phyloP scores from a whole-genome alignment of 208 protist species.

The Angomonas desouzai region DNA sequence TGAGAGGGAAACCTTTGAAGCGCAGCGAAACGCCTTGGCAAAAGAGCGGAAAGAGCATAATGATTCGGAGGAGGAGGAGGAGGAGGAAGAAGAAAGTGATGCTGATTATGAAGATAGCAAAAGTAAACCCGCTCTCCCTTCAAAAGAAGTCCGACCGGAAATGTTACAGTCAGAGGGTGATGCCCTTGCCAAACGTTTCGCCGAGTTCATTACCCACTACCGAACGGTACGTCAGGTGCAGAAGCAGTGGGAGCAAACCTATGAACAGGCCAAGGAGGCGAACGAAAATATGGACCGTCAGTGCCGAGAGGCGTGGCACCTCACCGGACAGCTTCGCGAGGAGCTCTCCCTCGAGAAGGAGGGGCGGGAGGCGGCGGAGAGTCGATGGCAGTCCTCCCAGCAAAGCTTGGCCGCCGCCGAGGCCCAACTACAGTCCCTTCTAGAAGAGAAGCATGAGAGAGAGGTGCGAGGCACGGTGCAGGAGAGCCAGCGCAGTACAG shows the following conservation, averaged over 20 bases:
- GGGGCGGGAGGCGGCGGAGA: constrained; percentile 38
- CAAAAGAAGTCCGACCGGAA: not conserved
- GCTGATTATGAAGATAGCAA: not conserved
- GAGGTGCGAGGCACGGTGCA: constrained; percentile 34
- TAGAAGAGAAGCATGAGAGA: constrained; percentile 24
- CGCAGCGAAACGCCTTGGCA: not conserved
- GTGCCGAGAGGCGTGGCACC: constrained; percentile 53
- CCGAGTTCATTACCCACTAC: not conserved
- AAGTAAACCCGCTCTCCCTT: not conserved
- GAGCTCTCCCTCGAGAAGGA: constrained; percentile 42
- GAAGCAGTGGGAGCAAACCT: constrained; percentile 79
- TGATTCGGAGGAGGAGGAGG: constrained; percentile 4
- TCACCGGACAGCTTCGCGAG: constrained; percentile 48
- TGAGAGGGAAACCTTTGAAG: not conserved
- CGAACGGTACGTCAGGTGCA: constrained; percentile 29
- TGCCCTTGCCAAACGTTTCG: not conserved
- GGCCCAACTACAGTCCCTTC: constrained; percentile 29
- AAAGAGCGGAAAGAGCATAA: not conserved
- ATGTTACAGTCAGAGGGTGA: not conserved
- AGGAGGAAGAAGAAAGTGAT: not conserved
- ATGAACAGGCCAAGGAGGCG: constrained; percentile 62
- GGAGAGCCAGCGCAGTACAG: constrained; percentile 17
- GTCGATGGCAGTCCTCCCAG: not conserved
- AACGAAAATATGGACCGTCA: constrained; percentile 69
- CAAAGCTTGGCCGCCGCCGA: constrained; percentile 16